Base-by-base conservation (phyloP, 805 yeast species). In the Suhomyces vadensis region DNA sequence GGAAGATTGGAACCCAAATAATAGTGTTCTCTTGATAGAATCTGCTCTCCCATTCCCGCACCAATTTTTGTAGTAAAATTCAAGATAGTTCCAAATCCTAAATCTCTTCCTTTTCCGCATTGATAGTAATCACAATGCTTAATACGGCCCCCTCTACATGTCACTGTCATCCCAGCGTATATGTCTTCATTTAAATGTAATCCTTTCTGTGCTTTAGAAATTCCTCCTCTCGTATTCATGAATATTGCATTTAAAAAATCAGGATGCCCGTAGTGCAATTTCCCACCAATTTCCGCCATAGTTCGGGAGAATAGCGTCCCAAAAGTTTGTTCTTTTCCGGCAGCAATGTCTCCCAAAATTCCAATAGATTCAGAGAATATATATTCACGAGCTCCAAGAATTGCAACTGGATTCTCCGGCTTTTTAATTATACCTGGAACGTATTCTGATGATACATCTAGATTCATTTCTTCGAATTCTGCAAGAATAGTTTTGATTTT, bases 41-140 rank as follows among this genome's bases (percentile, higher is more conserved):
- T 78, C 63, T 92, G 98, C 61, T 92, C 98, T 6, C 98, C 98
- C 98, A 92, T 92, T 40, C 98, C 98, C 35, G 96, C 94, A 2
- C 98, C 98, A 60, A 92, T 91, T 67, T 92, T 92, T 2, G 96
- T 85, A 0, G 97, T 92, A 70, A 92, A 92, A 60, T 91, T 92
- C 53, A 92, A 72, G 52, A 92, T 90, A 0, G 97, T 87, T 1
- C 90, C 85, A 67, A 92, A 92, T 2, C 98, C 98, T 43, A 92
- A 69, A 69, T 92, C 98, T 63, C 98, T 77, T 0, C 98, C 98
- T 63, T 92, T 92, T 24, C 98, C 98, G 67, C 98, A 92, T 64
- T 92, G 98, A 65, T 82, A 90, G 65, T 85, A 92, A 59, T 92
- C 98, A 65, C 96, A 87, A 63, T 92, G 98, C 68, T 91, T 91